Evolutionary conservation across 495 filamentous ascomycete species (phyloP), one percentile per base, ranked within the genome.

Genomic region (Penicillium lividum): DNA sequence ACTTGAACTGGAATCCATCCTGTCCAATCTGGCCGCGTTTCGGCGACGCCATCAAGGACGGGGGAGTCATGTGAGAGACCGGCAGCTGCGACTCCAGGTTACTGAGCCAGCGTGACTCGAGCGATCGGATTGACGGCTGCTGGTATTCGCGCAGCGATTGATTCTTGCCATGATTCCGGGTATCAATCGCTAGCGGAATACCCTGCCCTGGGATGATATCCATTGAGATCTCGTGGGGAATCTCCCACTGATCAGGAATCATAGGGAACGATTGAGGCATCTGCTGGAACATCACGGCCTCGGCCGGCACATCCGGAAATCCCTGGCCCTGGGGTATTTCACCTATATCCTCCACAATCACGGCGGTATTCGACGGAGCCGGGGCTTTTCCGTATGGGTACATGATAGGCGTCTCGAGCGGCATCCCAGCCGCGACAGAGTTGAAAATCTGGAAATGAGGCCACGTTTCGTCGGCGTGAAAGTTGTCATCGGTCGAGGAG

Each of bases 401-500:
- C 42, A 77, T 57, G n/a, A 76, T 64, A 5, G 71, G 60, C 0
- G 70, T 57, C n/a, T 79, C 75, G 55, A 73, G 61, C 7, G 73
- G 68, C 61, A 78, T 71, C 25, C 62, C 68, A 13, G 68, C 61
- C 25, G 68, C 63, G 30, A 74, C 67, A 31, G 72, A 62, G 62
- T 73, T 72, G 68, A 73, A 72, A 33, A 79, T 57, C 29, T 75
- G 75, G 44, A 75, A 76, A 3, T 73, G 74, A 29, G 73, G 69
- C 75, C 75, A 79, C 44, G 70, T 64, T 54, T 78, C 74, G 49
- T 79, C 73, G 45, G 71, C 46, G 36, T 73, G 75, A 45, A 74
- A 76, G 58, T 77, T 76, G 57, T 79, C 77, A 53, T 79, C 77
- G 51, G 73, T 60, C 31, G 75, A 73, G n/a, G 73, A 75, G 27